Percentiles rank a stretch among this genome's conserved stretches.
Evolutionary conservation across 2,329 filamentous ascomycete species (phyloP).

Genomic region (Neonectria punicea): DNA sequence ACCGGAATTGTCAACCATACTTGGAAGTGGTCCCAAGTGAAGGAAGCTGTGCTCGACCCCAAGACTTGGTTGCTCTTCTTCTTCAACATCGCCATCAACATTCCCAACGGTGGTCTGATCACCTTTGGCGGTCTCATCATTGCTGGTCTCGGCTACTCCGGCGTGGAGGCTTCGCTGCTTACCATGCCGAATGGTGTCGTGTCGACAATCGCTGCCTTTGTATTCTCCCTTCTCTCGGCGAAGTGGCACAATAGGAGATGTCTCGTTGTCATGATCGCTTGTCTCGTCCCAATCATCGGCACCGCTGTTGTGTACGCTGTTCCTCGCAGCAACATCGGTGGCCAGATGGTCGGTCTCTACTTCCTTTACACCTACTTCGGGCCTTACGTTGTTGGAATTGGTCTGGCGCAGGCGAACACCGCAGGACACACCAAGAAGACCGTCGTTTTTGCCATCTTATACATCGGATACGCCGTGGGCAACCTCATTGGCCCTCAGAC

Average conservation of each 20-base stretch:
- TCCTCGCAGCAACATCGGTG: conserved; percentile 21
- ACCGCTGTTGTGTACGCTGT: conserved; percentile 25
- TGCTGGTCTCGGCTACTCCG: conserved; percentile 14
- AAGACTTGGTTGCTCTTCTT: conserved; percentile 65
- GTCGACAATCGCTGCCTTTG: conserved; percentile 22
- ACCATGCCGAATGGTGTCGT: conserved; percentile 24
- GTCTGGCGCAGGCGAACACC: conserved; percentile 41
- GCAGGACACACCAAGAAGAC: conserved; percentile 51
- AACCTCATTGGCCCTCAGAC: conserved; percentile 54
- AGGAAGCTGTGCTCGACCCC: conserved; percentile 61
- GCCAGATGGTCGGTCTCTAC: conserved; percentile 29
- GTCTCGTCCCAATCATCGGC: conserved; percentile 23
- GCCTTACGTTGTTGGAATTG: conserved; percentile 26
- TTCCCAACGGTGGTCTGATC: conserved; percentile 62
- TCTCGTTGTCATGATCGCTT: conserved; percentile 18
- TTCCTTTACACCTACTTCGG: conserved; percentile 29
- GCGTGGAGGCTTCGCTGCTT: conserved; percentile 2
- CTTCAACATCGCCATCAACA: conserved; percentile 60
- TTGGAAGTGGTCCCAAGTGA: conserved; percentile 59
- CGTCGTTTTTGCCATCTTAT: conserved; percentile 56
- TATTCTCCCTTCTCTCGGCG: conserved; percentile 14
- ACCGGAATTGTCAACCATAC: conserved; percentile 49
- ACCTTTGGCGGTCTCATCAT: conserved; percentile 25
- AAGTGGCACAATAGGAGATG: conserved; percentile 12
- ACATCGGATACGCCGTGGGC: conserved; percentile 53